Evolutionary conservation across 495 filamentous ascomycete genomes (phyloP).

Genomic region (Thozetella sp.): DNA sequence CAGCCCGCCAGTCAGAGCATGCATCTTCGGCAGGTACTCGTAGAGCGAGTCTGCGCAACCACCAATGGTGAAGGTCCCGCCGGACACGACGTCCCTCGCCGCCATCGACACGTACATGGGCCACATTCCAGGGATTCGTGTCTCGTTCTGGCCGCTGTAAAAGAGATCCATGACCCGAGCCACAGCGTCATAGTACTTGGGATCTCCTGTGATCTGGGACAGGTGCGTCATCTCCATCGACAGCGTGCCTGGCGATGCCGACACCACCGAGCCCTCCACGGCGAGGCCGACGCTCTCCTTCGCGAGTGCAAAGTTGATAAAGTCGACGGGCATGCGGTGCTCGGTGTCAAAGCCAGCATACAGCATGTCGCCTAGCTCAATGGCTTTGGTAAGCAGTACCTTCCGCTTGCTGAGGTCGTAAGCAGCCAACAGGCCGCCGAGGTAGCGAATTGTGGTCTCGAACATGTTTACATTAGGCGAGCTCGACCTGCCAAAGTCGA

Average conservation of each 20-base stretch:
- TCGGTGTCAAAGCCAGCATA: conserved; percentile 87
- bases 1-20: conserved; percentile 72
- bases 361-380: conserved; percentile 80
- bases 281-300: conserved; percentile 28
- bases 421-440: conserved; percentile 77
- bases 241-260: conserved; percentile 52
- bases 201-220: conserved; percentile 80
- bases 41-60: conserved; percentile 83
- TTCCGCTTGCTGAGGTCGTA: conserved; percentile 75
- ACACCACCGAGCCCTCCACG: conserved; percentile 29
- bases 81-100: conserved; percentile 27
- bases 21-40: conserved; percentile 82
- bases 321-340: conserved; percentile 78
- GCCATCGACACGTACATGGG: conserved; percentile 71
- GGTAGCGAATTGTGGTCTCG: conserved; percentile 82
- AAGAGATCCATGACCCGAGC: conserved; percentile 79
- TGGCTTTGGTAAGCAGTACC: conserved; percentile 76
- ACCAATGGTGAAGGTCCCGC: conserved; percentile 65
- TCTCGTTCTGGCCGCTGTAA: conserved; percentile 66
- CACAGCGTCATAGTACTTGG: conserved; percentile 90
- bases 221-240: conserved; percentile 86
- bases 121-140: conserved; percentile 82
- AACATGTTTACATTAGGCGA: conserved; percentile 71
- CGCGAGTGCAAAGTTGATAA: conserved; percentile 56
- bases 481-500: conserved; percentile 79